phyloP scores from a whole-genome alignment of 768 basidiomycete genomes.

The Russula olivacea region DNA sequence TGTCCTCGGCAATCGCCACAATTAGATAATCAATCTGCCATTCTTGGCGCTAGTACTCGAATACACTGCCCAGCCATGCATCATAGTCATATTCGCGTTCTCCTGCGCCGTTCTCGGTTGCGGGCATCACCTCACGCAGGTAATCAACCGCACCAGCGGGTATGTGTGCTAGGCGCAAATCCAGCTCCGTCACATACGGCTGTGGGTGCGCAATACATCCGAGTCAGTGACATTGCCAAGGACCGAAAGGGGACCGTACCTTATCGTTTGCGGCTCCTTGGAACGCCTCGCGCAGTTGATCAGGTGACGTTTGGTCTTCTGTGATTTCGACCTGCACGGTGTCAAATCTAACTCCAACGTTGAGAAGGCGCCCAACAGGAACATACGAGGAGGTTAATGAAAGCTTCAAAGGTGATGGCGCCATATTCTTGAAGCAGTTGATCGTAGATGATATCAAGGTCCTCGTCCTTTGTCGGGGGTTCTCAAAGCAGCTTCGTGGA shows the following conservation, averaged over 20 bases:
- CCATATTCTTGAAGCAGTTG: conserved; percentile 78
- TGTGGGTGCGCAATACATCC: conserved; percentile 32
- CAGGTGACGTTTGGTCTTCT: conserved; percentile 90
- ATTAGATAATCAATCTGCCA: conserved; percentile 16
- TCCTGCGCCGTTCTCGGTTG: conserved; percentile 42
- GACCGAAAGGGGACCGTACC: conserved; percentile 38
- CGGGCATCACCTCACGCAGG: conserved; percentile 77
- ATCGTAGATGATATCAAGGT: conserved; percentile 77
- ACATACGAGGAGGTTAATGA: conserved; percentile 82
- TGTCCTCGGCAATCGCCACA: conserved; percentile 20
- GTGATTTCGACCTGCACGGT: conserved; percentile 77
- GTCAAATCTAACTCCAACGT: background rate
- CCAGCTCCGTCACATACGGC: conserved; percentile 91
- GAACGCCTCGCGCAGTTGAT: conserved; percentile 91
- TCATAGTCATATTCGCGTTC: conserved; percentile 79
- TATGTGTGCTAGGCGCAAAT: conserved; percentile 78
- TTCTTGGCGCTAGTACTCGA: conserved; percentile 38
- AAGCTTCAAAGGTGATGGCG: conserved; percentile 87
- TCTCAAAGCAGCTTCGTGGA: background rate
- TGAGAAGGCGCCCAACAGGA: conserved; percentile 22
- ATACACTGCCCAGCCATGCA: conserved; percentile 73
- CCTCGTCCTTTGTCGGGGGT: conserved; percentile 57
- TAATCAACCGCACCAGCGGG: conserved; percentile 73
- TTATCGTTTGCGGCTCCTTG: conserved; percentile 86
- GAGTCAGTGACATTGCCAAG: conserved; percentile 1